Evolutionary conservation across 306 rosid genomes (phyloP), one percentile per base, ranked within the genome.

Genomic region (Oemleria cerasiformis): DNA sequence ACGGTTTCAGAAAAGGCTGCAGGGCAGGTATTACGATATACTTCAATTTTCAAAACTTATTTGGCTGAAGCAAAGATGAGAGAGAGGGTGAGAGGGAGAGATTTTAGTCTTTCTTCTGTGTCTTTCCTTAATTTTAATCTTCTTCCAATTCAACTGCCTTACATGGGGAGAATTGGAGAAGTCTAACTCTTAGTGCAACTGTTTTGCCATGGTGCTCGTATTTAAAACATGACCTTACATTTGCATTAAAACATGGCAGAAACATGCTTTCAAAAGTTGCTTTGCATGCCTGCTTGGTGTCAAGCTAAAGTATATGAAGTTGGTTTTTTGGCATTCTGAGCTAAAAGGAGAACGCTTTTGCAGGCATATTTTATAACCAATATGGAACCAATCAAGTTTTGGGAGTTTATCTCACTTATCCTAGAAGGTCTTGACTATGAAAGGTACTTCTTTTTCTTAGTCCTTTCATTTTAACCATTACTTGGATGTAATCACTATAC

Each of bases 281-380:
- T 40, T 20, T 20, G 63, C 51, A 54, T 54, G 41, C 14, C 51
- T 14, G 23, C 25, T 21, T 39, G 36, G 54, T 69, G 41, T 40
- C 41, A 53, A 39, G 73, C 43, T 40, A 54, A 48, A 34, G 25
- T 45, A 17, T 12, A 36, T 19, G 47, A 12, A 70, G 74, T 40
- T 42, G 39, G 14, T 34, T 25, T 30, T 67, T 19, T 36, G 53
- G 21, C 65, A 76, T 53, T 53, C 21, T 58, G 9, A 30, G 58
- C 82, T 81, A 56, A 75, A 80, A 30, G 55, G 48, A 39, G 56
- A 53, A 21, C 74, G 79, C n/a, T 45, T 76, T 73, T 84, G 85
- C 84, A 94, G 99, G 99, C 96, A 53, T 94, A 91, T 85, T 94
- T 94, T 87, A 85, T 94, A 57, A 91, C 99, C 41, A 91, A 94